Evolutionary conservation across 805 yeast genomes (phyloP).

Genomic region (Yarrowia deformans): DNA sequence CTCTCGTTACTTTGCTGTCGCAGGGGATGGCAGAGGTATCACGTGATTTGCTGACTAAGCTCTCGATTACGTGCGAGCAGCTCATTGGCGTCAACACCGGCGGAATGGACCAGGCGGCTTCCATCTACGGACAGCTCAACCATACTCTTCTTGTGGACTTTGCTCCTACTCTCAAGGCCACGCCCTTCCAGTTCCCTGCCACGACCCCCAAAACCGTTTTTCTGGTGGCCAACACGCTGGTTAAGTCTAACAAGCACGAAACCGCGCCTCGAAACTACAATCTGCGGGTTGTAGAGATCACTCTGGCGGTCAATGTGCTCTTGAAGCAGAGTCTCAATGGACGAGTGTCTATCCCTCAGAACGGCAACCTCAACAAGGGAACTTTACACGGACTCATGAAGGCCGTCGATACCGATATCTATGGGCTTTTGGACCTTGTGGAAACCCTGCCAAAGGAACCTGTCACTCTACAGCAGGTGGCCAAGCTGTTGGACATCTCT

Average conservation of each 20-base stretch:
- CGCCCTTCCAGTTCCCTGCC: conserved; percentile 62
- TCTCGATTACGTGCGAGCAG: conserved; percentile 72
- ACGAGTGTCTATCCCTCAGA: conserved; percentile 45
- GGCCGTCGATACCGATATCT: conserved; percentile 47
- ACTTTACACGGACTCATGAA: conserved; percentile 72
- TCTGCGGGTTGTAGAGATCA: conserved; percentile 74
- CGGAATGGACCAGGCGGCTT: conserved; percentile 82
- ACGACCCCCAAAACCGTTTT: conserved; percentile 58
- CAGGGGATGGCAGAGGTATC: conserved; percentile 56
- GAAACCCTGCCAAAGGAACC: conserved; percentile 50
- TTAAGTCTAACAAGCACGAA: conserved; percentile 68
- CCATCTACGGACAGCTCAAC: conserved; percentile 65
- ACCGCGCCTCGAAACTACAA: conserved; percentile 76
- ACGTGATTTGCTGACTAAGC: conserved; percentile 61
- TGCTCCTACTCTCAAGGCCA: conserved; percentile 63
- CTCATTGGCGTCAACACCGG: conserved; percentile 78
- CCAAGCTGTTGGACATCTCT: conserved; percentile 54
- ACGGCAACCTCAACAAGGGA: conserved; percentile 63
- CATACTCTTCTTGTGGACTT: conserved; percentile 68
- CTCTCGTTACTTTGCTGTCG: conserved; percentile 63
- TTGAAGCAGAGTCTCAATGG: conserved; percentile 50
- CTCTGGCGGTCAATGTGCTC: conserved; percentile 68
- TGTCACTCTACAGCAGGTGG: conserved; percentile 53
- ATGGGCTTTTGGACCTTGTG: conserved; percentile 53
- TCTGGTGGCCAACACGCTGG: conserved; percentile 68